Conservation (phyloP, 352 stramenopile genomes). For the Globisporangium megalacanthum region DNA sequence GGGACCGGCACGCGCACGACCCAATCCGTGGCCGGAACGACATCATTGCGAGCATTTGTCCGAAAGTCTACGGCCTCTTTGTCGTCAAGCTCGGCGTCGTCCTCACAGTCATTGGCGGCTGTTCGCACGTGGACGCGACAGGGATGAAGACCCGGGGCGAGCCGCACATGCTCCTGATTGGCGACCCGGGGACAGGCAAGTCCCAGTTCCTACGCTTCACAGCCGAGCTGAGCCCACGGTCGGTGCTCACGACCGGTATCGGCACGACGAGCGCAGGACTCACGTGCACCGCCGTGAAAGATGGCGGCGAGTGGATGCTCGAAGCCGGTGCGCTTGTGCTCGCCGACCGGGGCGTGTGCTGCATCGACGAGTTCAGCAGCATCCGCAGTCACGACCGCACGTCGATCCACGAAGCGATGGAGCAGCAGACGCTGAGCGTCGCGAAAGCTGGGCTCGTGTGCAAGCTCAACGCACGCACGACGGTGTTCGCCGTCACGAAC, state of each 20-base stretch:
- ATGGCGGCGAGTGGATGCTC: conserved; percentile 94
- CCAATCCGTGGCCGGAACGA: conserved; percentile 79
- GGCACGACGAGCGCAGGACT: conserved; percentile 95
- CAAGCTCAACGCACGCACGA: conserved; percentile 94
- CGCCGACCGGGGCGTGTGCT: conserved; percentile 90
- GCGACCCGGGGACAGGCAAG: conserved; percentile 84
- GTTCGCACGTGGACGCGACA: conserved; percentile 57
- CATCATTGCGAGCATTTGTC: conserved; percentile 92
- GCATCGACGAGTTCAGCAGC: conserved; percentile 97
- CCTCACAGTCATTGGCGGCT: conserved; percentile 91
- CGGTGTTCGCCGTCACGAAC: conserved; percentile 96
- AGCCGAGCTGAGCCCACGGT: conserved; percentile 90
- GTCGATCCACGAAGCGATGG: conserved; percentile 97
- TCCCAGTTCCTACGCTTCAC: conserved; percentile 96
- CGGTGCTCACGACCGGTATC: conserved; percentile 95
- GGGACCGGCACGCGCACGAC: conserved; percentile 44
- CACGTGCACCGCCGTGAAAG: conserved; percentile 95
- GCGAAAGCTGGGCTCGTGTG: conserved; percentile 97
- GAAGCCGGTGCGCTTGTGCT: conserved; percentile 94
- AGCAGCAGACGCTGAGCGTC: conserved; percentile 96
- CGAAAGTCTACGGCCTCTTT: conserved; percentile 92
- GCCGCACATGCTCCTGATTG: conserved; percentile 84
- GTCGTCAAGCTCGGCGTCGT: conserved; percentile 91
- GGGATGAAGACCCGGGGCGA: conserved; percentile 80
- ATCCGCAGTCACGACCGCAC: conserved; percentile 92